Evolutionary conservation across 2,329 filamentous ascomycete species (phyloP).

Genomic region (Aspergillus ochraceus): DNA sequence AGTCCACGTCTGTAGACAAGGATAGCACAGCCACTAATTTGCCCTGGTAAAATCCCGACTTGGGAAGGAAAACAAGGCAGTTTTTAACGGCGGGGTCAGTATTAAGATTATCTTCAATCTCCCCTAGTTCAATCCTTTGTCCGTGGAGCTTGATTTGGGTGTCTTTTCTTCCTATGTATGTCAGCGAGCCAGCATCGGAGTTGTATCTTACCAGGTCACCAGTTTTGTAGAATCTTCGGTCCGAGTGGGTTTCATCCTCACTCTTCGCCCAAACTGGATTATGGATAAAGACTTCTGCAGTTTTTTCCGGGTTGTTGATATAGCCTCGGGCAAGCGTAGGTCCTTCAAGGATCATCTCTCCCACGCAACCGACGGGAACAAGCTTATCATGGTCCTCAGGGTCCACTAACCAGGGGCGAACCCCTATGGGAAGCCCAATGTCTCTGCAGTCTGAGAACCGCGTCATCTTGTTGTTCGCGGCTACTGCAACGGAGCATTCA

Average conservation of each 20-base stretch:
- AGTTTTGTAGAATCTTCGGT: conserved; percentile 42
- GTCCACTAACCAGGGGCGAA: conserved; percentile 41
- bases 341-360: conserved; percentile 41
- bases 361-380: conserved; percentile 42
- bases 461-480: conserved; percentile 35
- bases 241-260: conserved; percentile 26
- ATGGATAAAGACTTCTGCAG: conserved; percentile 57
- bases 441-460: conserved; percentile 33
- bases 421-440: conserved; percentile 37
- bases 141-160: conserved; percentile 69
- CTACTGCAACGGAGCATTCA: conserved; percentile 39
- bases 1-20: conserved; percentile 21
- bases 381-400: conserved; percentile 40
- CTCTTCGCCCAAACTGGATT: conserved; percentile 54
- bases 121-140: conserved; percentile 62
- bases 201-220: conserved; percentile 43
- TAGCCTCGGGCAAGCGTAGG: conserved; percentile 65
- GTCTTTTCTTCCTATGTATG: conserved; percentile 61
- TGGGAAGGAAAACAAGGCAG: conserved; percentile 37
- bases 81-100: conserved; percentile 33
- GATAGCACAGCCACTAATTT: conserved; percentile 36
- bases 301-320: conserved; percentile 59
- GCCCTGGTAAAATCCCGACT: conserved; percentile 34
- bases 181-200: conserved; percentile 35
- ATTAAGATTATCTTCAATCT: conserved; percentile 46